A percentile compares a stretch with the other conserved stretches of the same genome.
phyloP scores from a whole-genome alignment of 129 eudicot genomes.

The Escallonia herrerae region DNA sequence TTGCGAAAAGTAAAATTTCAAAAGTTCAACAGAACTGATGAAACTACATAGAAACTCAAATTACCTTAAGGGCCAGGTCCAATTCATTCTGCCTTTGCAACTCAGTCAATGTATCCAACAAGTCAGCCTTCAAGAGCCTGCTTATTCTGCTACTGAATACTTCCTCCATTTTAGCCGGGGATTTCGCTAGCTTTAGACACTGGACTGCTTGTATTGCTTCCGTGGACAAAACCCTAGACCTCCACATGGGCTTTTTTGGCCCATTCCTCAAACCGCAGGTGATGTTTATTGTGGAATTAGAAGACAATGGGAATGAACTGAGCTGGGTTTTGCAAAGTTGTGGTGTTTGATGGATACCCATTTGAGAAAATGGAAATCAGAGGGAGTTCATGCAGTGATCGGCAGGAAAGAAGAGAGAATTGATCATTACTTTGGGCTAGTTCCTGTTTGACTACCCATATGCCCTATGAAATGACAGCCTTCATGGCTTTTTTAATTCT shows the following conservation, averaged over 20 bases:
- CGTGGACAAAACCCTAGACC: constrained; percentile 51
- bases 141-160: constrained; percentile 42
- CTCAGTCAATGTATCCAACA: constrained; percentile 57
- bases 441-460: no score
- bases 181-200: constrained; percentile 60
- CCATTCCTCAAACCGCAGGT: constrained; percentile 47
- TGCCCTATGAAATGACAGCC: no score
- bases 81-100: constrained; percentile 61
- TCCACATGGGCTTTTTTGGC: constrained; percentile 47
- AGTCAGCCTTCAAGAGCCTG: constrained; percentile 70
- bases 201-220: constrained; percentile 89
- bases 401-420: background rate
- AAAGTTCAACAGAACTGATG: background rate
- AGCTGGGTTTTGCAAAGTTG: background rate
- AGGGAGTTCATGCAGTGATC: background rate
- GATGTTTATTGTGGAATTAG: constrained; percentile 15
- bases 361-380: constrained; percentile 3
- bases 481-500: no score
- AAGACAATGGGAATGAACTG: background rate
- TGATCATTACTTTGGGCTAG: background rate
- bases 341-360: background rate
- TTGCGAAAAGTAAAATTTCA: no score
- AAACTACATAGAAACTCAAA: background rate
- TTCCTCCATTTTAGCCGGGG: constrained; percentile 40
- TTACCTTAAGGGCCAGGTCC: constrained; percentile 48